Evolutionary conservation across 768 basidiomycete species (phyloP).

Genomic region (Amyloporia xantha): DNA sequence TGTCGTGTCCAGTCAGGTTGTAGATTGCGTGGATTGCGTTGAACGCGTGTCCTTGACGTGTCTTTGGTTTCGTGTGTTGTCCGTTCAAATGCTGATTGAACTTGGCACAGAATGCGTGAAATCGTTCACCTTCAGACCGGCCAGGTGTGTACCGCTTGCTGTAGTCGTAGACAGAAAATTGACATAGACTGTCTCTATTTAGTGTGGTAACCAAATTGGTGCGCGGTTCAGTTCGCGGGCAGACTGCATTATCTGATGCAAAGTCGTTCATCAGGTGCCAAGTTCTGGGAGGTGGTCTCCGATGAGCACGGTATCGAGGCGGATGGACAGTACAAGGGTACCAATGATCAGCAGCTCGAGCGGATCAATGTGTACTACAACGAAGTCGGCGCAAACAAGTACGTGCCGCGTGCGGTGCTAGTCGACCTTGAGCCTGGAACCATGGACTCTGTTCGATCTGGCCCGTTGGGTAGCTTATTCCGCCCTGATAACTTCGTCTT

Average conservation of each 20-base stretch:
- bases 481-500: conserved; percentile 98
- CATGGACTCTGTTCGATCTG: conserved; percentile 88
- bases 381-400: conserved; percentile 91
- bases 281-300: conserved; percentile 97
- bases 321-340: conserved; percentile 93
- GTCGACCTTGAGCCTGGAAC: conserved; percentile 98
- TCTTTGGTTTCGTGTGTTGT: conserved; percentile 3
- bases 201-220: conserved; percentile 99
- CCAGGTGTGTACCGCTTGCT: conserved; percentile 54
- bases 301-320: conserved; percentile 96
- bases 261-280: conserved; percentile 60
- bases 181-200: conserved; percentile 19
- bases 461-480: conserved; percentile 88
- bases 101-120: conserved; percentile 83
- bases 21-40: not conserved
- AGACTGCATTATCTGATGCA: not conserved
- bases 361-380: conserved; percentile 98
- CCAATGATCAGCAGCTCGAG: conserved; percentile 92
- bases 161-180: conserved; percentile 6
- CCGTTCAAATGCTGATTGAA: conserved; percentile 10
- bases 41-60: conserved; percentile 17
- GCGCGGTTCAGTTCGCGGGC: conserved; percentile 26
- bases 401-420: conserved; percentile 96
- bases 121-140: conserved; percentile 99
- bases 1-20: not conserved